Conservation (phyloP, 208 protist species). For the Porcisia deanei region DNA sequence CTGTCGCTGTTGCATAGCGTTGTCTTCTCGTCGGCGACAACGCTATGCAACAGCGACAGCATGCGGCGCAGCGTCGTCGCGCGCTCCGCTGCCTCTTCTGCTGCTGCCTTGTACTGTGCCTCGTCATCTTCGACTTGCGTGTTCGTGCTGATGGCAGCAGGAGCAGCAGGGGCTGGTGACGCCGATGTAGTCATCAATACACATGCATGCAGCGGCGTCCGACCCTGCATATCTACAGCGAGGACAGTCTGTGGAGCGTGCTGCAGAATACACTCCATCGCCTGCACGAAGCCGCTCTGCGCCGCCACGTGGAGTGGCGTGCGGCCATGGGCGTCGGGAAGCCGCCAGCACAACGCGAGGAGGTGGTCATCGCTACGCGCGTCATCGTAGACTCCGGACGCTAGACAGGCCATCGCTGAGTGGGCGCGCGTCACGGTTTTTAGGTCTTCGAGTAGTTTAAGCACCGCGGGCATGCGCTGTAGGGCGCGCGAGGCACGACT, state of each 20-base stretch:
- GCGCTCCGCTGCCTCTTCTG: neutral
- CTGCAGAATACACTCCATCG: conserved; percentile 38
- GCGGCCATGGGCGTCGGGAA: conserved; percentile 48
- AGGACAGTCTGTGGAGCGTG: conserved; percentile 28
- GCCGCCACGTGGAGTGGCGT: conserved; percentile 67
- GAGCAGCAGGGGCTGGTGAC: neutral
- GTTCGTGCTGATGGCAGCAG: neutral
- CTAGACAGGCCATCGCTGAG: neutral
- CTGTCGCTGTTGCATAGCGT: neutral
- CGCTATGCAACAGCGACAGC: conserved; percentile 12
- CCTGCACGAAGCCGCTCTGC: conserved; percentile 41
- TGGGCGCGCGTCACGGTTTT: conserved; percentile 13
- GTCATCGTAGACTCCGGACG: neutral
- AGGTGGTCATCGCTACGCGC: conserved; percentile 1
- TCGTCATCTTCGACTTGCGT: conserved; percentile 8
- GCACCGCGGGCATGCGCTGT: conserved; percentile 39
- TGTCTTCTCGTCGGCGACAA: neutral
- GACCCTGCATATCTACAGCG: conserved; percentile 52
- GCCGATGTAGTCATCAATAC: conserved; percentile 21
- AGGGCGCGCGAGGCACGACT: conserved; percentile 27
- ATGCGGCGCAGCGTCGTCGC: conserved; percentile 13
- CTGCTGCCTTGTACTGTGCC: neutral
- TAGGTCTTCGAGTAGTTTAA: conserved; percentile 33
- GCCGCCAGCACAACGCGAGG: conserved; percentile 24
- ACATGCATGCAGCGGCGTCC: conserved; percentile 55